Evolutionary conservation across 495 filamentous ascomycete genomes (phyloP).

Genomic region (Daldinia grandis): DNA sequence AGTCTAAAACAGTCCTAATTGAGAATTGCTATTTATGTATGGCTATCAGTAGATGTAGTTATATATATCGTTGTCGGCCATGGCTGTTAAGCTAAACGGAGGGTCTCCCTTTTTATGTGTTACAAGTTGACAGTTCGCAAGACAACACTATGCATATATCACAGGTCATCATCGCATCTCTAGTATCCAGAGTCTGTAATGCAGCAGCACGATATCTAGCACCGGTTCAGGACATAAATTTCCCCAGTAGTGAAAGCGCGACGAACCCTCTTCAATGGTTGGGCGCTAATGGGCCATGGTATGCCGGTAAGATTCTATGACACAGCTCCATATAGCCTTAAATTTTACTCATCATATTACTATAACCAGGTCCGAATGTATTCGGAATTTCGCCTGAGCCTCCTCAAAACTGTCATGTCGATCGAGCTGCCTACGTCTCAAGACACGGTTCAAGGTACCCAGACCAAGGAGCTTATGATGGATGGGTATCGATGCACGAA

Average conservation of each 20-base stretch:
- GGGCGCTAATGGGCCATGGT: conserved; percentile 64
- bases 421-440: conserved; percentile 61
- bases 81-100: background rate
- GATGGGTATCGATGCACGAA: conserved; percentile 58
- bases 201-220: conserved; percentile 37
- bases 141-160: conserved; percentile 15
- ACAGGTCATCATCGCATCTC: background rate
- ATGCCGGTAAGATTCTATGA: conserved; percentile 48
- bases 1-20: background rate
- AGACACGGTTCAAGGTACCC: conserved; percentile 67
- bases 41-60: background rate
- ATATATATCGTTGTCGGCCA: background rate
- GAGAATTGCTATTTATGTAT: background rate
- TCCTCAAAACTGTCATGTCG: conserved; percentile 61
- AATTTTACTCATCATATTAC: background rate
- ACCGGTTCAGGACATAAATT: conserved; percentile 52
- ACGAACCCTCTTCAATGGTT: conserved; percentile 56
- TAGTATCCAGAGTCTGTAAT: conserved; percentile 3
- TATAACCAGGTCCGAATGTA: conserved; percentile 57
- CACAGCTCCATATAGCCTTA: background rate
- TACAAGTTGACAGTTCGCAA: background rate
- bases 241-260: conserved; percentile 47
- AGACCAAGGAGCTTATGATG: conserved; percentile 61
- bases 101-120: background rate
- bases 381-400: conserved; percentile 58